These are phyloP conservation scores for Hygrophila difformis DNA, from an alignment of 257 asterid species.

Conservation along the genomic window DNA sequence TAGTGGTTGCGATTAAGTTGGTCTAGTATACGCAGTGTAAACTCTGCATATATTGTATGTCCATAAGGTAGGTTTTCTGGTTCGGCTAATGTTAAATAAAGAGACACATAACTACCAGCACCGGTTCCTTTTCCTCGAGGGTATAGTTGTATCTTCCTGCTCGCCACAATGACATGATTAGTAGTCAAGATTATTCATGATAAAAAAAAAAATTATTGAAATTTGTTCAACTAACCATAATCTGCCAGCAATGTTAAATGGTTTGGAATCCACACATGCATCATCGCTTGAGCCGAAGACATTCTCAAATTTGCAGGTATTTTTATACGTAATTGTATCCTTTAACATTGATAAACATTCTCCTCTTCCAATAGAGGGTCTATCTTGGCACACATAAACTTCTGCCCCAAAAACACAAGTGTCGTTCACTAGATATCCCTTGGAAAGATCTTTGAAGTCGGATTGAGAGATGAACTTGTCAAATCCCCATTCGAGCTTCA, in stretches of 20 bases:
- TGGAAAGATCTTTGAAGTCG: constrained; percentile 31
- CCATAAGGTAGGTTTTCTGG: constrained; percentile 33
- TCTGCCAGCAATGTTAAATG: constrained; percentile 42
- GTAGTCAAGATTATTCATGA: neutral
- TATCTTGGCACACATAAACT: constrained; percentile 40
- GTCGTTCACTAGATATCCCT: constrained; percentile 52
- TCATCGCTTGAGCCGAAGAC: constrained; percentile 20
- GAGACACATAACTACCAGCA: constrained; percentile 31
- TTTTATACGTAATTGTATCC: constrained; percentile 35
- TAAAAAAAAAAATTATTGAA: constrained; percentile 1
- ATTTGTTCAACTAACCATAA: constrained; percentile 39
- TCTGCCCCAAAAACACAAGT: constrained; percentile 58
- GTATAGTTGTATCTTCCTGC: constrained; percentile 59
- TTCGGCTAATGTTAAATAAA: constrained; percentile 49
- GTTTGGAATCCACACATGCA: constrained; percentile 33
- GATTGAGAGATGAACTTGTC: constrained; percentile 43
- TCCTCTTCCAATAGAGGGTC: constrained; percentile 27
- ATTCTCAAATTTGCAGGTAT: constrained; percentile 31
- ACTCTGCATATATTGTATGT: constrained; percentile 42
- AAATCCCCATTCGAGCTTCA: constrained; percentile 54
- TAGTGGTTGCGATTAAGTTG: constrained; percentile 27
- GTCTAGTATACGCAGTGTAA: constrained; percentile 44
- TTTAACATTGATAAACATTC: constrained; percentile 49
- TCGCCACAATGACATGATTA: constrained; percentile 1
- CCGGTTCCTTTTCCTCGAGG: constrained; percentile 61